Percentiles rank a stretch among this genome's conserved stretches.
These are phyloP conservation scores for Lasiodiplodia theobromae DNA, from an alignment of 2,329 filamentous ascomycete genomes.

Conservation along the genomic window DNA sequence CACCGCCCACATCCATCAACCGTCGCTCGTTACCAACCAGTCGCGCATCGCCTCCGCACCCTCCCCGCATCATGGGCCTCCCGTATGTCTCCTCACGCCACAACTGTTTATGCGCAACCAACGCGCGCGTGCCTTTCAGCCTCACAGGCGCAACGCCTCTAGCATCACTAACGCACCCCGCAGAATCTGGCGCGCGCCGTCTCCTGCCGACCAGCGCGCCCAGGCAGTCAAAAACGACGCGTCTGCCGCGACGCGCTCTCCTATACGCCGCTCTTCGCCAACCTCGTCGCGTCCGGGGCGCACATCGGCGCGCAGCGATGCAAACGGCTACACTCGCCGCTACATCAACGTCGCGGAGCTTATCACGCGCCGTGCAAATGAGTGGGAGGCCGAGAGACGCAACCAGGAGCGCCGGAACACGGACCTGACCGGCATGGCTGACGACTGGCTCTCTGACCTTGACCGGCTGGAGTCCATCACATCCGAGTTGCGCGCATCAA, in stretches of 20 bases:
- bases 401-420: conserved; percentile 9
- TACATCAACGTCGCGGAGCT: conserved; percentile 32
- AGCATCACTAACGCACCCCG: conserved; percentile 21
- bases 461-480: conserved; percentile 34
- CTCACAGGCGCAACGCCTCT: conserved; percentile 31
- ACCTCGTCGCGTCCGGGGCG: conserved; percentile 21
- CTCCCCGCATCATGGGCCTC: conserved; percentile 53
- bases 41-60: conserved; percentile 31
- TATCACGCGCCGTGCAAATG: neutral
- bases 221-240: conserved; percentile 59
- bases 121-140: conserved; percentile 31
- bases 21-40: conserved; percentile 31
- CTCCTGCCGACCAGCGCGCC: conserved; percentile 46
- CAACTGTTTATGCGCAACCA: conserved; percentile 26
- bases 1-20: conserved; percentile 32
- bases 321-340: conserved; percentile 33
- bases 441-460: conserved; percentile 14
- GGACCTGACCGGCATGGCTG: conserved; percentile 12
- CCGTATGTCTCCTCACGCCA: conserved; percentile 48
- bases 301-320: conserved; percentile 7
- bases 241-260: conserved; percentile 61
- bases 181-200: conserved; percentile 64
- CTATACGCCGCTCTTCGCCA: conserved; percentile 61
- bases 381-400: conserved; percentile 4
- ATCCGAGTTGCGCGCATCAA: conserved; percentile 41